phyloP scores from a whole-genome alignment of 345 rosid species.

The Luvunga scandens region DNA sequence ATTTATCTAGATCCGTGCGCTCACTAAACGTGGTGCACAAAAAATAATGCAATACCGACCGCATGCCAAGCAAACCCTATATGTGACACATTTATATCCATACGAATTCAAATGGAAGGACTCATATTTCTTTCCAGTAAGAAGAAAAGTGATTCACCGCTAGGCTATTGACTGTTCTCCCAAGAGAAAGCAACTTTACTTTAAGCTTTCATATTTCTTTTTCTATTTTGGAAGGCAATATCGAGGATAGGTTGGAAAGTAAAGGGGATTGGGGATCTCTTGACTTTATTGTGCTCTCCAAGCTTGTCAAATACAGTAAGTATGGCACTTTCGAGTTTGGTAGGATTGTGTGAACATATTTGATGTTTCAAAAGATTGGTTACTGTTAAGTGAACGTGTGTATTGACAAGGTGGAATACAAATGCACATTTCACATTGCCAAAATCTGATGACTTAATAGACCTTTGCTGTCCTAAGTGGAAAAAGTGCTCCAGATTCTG shows the following conservation, averaged over 20 bases:
- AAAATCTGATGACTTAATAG: not conserved
- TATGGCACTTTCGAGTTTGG: not conserved
- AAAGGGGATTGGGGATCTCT: slow-evolving; percentile 8
- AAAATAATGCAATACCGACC: no score
- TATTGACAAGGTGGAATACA: not conserved
- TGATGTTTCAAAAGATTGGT: slow-evolving; percentile 5
- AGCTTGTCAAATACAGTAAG: not conserved
- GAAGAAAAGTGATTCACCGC: no score
- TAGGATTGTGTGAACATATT: not conserved
- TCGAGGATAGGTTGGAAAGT: slow-evolving; percentile 1
- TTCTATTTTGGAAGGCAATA: not conserved
- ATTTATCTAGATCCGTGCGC: no score
- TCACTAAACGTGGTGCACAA: no score
- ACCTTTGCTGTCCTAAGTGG: slow-evolving; percentile 10
- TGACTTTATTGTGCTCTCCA: slow-evolving; percentile 1
- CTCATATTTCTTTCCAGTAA: no score
- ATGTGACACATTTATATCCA: no score
- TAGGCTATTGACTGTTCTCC: no score
- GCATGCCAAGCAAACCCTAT: no score
- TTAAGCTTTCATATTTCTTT: not conserved
- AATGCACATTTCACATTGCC: not conserved
- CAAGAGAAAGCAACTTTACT: slow-evolving; percentile 1
- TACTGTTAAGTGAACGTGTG: not conserved
- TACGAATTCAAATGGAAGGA: no score
- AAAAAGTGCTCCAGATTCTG: slow-evolving; percentile 7